Conservation (phyloP, 805 yeast genomes). For the Zygosaccharomyces bisporus region DNA sequence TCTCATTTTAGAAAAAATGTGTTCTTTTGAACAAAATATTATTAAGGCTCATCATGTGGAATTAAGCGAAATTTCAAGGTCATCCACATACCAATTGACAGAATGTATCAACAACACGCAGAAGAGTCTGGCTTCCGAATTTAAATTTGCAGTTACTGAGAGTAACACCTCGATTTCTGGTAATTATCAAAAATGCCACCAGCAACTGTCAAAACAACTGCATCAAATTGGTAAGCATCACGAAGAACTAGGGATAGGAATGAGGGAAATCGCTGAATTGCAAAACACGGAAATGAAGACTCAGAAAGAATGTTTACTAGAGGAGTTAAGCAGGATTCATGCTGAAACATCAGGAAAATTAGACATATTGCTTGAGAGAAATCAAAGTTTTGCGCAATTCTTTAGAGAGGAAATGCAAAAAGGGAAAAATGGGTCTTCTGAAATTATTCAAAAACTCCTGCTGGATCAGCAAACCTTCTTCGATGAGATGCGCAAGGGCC, state of each 20-base stretch:
- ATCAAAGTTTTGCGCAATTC: background rate
- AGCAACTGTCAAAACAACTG: background rate
- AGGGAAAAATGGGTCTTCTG: background rate
- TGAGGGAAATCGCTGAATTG: background rate
- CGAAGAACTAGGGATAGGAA: background rate
- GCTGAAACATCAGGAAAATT: background rate
- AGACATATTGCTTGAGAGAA: background rate
- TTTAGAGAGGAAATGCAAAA: background rate
- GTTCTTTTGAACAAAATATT: slow-evolving; percentile 9
- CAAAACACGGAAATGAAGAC: background rate
- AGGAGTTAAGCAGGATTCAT: background rate
- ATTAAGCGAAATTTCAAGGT: background rate
- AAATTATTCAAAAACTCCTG: background rate
- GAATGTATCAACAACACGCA: background rate
- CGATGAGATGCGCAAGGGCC: slow-evolving; percentile 1
- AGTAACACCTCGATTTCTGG: background rate
- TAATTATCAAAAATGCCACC: background rate
- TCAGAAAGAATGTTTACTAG: background rate
- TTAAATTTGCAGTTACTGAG: background rate
- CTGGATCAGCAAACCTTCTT: background rate
- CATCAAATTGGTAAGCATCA: background rate
- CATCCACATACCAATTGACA: slow-evolving; percentile 1
- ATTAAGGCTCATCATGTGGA: slow-evolving; percentile 6
- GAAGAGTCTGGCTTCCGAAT: slow-evolving; percentile 1
- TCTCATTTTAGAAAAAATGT: slow-evolving; percentile 6